Evolutionary conservation across 1,139 yeast genomes (phyloP), one percentile per base, ranked within the genome.

Genomic region (Debaryomycetaceae sp.): DNA sequence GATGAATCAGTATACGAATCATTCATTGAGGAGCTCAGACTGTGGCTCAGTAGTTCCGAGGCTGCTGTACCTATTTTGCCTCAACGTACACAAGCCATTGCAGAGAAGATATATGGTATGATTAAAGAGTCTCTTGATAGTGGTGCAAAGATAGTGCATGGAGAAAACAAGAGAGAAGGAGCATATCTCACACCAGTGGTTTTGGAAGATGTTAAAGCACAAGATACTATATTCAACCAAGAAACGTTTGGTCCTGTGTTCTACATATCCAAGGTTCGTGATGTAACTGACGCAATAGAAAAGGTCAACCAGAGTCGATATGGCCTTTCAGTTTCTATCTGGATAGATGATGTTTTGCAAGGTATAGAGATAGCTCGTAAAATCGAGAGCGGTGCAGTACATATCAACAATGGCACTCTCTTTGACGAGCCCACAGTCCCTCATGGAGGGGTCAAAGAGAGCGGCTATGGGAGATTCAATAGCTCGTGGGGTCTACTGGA

Each of bases 291-390:
- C 4, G 59, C 71, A 3, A 49, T 75, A 6, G 48, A 49, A 1
- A 47, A 49, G 7, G 48, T 69, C 17, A 76, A 76, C 51, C 52
- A 50, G 5, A 55, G 56, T 31, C 53, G 56, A 0, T 71, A 68
- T 50, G 85, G 85, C 0, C 64, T 81, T 39, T 79, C 82, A 46
- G 74, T 79, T 4, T 70, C 84, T 0, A 67, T 82, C 4, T 81
- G 86, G 85, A 68, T 81, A 13, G 43, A 47, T 47, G 74, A 81
- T 55, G 56, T 66, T 13, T 54, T 66, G 29, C 53, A 53, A 29
- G 85, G 76, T 4, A 54, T 73, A 36, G 57, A 57, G 3, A 38
- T 67, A 13, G 80, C 80, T 8, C 57, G 59, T 42, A 43, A 43
- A 23, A 55, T 78, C 7, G 75, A 75, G 38, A 51, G 62, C 36